Base-by-base conservation (phyloP, 164 flowering plant genomes). In the Magnolia changhungtana region DNA sequence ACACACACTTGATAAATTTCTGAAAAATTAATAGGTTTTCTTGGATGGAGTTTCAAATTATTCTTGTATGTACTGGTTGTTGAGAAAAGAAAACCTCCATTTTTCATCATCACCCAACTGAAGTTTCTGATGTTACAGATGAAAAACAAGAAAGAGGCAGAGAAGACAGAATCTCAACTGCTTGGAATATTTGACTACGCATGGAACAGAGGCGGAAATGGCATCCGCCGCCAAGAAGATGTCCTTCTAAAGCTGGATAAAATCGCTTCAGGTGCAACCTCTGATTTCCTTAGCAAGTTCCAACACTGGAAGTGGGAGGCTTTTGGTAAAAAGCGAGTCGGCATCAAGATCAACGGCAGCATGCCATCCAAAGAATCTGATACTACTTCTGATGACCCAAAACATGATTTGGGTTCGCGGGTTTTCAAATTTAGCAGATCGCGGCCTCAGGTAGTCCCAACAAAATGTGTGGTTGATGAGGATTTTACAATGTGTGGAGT, bases 171-270 rank as follows among this genome's bases (percentile, higher is more conserved):
- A 81, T 81, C 86, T 67, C 83, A 76, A 75, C 87, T 93, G 67
- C 91, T 93, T 8, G 69, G 77, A 18, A 82, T 61, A 59, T 91
- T 90, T 82, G 94, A 92, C 79, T 91, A 90, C 82, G 96, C 95
- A 61, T 93, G 96, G 98, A 93, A 93, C 79, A 89, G 84, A 82
- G 92, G 85, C 23, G 77, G 83, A 9, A 93, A 93, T 78, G 90
- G 91, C 50, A 19, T 79, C 50, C 90, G 95, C 2, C 96, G 98
- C 67, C 88, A 79, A 19, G 72, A 83, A 80, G 94, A 90, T 71
- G 71, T 93, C 80, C 82, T 86, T 45, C 50, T 74, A 65, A 92
- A 89, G 76, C 88, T 96, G 7, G 81, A 90, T 8, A 78, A 81
- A 70, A 21, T 64, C 55, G 61, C 79, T 80, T 78, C 88, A 68